Base-by-base conservation (phyloP, 106 monocot species). In the Triglochin maritima region DNA sequence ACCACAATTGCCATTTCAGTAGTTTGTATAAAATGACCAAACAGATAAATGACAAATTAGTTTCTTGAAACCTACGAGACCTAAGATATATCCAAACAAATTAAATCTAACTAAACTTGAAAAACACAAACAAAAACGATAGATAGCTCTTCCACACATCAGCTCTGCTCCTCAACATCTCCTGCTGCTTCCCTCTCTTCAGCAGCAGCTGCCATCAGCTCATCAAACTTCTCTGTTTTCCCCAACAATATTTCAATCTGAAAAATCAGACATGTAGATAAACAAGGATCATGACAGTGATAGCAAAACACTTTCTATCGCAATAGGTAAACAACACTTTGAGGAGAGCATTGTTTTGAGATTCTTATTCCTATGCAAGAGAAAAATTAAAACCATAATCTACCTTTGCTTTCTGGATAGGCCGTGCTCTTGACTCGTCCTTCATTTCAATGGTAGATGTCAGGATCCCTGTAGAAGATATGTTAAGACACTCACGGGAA, bases 381-480 rank as follows among this genome's bases (percentile, higher is more conserved):
- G 29, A 29, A 29, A 29, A 29, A 0, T 29, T 29, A 0, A 10
- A 15, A 72, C 3, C 2, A 11, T 2, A 66, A 44, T 47, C 60
- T 52, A 84, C 88, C 82, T 88, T 88, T 11, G 88, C 88, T 67
- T 88, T 88, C 58, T 85, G 84, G 11, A 85, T 80, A n/a, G 85
- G 75, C 3, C 85, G 63, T 9, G 77, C 80, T 66, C 82, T 88
- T 50, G 83, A 73, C 56, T 88, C 88, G 72, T 88, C 88, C 53
- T 80, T 88, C 70, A 88, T 70, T 42, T 88, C 88, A 51, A 88
- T 78, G 14, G 88, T 88, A 2, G 88, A 88, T 5, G 88, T 88
- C 62, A 16, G 77, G 57, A 88, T 85, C 69, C 82, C 88, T 89
- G 68, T 57, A 70, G 3, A 57, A 58, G 43, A 3, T 4, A 7